Base-by-base conservation (phyloP, 306 rosid genomes). In the Cucurbita maxima region DNA sequence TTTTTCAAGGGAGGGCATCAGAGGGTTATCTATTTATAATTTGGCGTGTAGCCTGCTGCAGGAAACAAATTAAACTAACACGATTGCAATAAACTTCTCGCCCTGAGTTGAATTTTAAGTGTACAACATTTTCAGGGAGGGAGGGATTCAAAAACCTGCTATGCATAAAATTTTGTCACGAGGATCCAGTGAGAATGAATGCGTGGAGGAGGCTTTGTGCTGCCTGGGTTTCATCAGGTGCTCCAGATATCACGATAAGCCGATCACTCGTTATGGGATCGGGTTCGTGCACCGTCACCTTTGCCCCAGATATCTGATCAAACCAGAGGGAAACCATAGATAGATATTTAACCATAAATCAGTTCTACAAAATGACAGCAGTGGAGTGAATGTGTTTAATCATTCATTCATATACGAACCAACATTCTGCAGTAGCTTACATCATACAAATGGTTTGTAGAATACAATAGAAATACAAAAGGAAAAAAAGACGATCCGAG, bases 131-230 rank as follows among this genome's bases (percentile, higher is more conserved):
- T 22, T 8, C 4, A 18, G 63, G 38, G 18, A 38, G 67, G 38
- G 18, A 38, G 67, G 38, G 60, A 6, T 4, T 20, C 34, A n/a
- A 55, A 54, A 56, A 38, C 30, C 34, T 30, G 34, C 15, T 55
- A 54, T 57, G 41, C 41, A 19, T 20, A 3, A 73, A 19, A 41
- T 38, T 57, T 78, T 64, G 80, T 87, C 85, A 81, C 77, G 87
- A 91, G 57, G 96, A 84, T 77, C 99, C 99, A 13, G 94, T 84
- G 50, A 91, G 96, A 80, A 94, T 94, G 76, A 89, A 94, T 22
- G 99, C 95, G 77, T 89, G 99, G 44, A 94, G 92, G 71, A 94
- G 96, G 82, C 96, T 87, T 82, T 94, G 97, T 3, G 99, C 99
- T 30, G 99, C 96, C 80, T 94, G 95, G 48, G 97, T 94, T 86